Percentiles rank a stretch among this genome's conserved stretches.
Conservation (phyloP, 805 yeast genomes). For the Ogataea paradorogensis region DNA sequence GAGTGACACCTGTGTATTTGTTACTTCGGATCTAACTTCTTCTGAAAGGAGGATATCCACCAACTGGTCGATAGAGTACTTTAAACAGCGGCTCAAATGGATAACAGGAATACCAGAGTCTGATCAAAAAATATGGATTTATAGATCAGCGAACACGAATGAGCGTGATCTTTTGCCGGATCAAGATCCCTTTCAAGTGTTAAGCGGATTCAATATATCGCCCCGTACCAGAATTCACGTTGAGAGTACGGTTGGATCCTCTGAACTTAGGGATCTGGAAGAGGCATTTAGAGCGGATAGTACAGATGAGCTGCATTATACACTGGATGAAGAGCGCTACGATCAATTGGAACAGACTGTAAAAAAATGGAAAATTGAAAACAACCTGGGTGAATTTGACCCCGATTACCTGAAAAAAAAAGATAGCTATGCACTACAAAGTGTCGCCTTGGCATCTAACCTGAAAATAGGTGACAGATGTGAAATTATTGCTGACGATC, state of each 20-base stretch:
- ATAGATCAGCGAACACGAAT: conserved; percentile 38
- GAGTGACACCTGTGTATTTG: conserved; percentile 35
- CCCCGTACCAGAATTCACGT: conserved; percentile 54
- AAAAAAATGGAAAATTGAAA: conserved; percentile 69
- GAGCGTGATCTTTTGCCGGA: conserved; percentile 30
- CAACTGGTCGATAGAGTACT: conserved; percentile 54
- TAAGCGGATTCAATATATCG: conserved; percentile 31
- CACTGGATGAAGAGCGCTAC: conserved; percentile 60
- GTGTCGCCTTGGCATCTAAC: conserved; percentile 31
- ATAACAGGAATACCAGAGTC: conserved; percentile 72
- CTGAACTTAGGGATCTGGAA: conserved; percentile 37
- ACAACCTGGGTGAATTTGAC: conserved; percentile 70
- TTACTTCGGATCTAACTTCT: conserved; percentile 64
- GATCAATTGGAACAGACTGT: conserved; percentile 60
- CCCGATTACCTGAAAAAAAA: conserved; percentile 41
- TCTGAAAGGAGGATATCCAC: conserved; percentile 67
- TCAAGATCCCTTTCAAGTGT: conserved; percentile 14
- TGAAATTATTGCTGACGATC: conserved; percentile 31
- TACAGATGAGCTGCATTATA: conserved; percentile 35
- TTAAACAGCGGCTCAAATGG: conserved; percentile 55
- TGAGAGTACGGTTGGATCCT: conserved; percentile 50
- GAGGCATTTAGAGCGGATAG: conserved; percentile 18
- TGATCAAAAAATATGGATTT: conserved; percentile 50
- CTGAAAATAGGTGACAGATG: conserved; percentile 55
- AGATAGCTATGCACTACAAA: conserved; percentile 21